Percentiles rank a stretch among this genome's conserved stretches.
Conservation (phyloP, 305 asterid genomes). For the Solanum hybrid region DNA sequence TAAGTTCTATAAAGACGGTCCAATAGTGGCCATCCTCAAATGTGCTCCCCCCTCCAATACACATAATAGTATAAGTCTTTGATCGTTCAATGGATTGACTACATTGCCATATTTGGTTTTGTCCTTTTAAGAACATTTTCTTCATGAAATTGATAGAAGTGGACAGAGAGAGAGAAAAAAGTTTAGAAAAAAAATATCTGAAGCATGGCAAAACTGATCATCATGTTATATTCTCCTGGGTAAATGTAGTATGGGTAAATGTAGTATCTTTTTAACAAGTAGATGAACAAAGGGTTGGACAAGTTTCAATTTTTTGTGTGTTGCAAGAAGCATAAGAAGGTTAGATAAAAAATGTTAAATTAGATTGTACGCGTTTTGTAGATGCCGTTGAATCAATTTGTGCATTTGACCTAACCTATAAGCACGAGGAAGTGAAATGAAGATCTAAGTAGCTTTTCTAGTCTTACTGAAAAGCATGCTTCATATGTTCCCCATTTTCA, state of each 20-base stretch:
- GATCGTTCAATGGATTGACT: not conserved
- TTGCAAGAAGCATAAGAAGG: not conserved
- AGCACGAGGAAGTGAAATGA: not conserved
- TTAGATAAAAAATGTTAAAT: not conserved
- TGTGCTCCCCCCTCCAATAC: not conserved
- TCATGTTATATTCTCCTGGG: not conserved
- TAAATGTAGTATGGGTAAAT: not conserved
- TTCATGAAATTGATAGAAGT: not conserved
- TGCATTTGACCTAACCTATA: not conserved
- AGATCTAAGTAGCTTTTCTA: not conserved
- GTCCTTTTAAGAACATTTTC: not conserved
- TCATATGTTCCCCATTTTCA: not conserved
- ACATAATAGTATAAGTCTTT: not conserved
- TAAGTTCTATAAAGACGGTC: not conserved
- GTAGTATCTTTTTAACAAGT: not conserved
- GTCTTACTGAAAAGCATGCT: not conserved
- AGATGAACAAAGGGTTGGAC: not conserved
- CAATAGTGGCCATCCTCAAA: not conserved
- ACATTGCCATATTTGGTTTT: not conserved
- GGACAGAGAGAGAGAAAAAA: not conserved
- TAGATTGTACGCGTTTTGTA: not conserved
- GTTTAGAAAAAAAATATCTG: not conserved
- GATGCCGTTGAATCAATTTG: not conserved
- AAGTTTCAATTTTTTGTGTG: not conserved
- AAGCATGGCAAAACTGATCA: not conserved